Evolutionary conservation across 2,329 filamentous ascomycete genomes (phyloP).

Genomic region (Diaporthe caulivora): DNA sequence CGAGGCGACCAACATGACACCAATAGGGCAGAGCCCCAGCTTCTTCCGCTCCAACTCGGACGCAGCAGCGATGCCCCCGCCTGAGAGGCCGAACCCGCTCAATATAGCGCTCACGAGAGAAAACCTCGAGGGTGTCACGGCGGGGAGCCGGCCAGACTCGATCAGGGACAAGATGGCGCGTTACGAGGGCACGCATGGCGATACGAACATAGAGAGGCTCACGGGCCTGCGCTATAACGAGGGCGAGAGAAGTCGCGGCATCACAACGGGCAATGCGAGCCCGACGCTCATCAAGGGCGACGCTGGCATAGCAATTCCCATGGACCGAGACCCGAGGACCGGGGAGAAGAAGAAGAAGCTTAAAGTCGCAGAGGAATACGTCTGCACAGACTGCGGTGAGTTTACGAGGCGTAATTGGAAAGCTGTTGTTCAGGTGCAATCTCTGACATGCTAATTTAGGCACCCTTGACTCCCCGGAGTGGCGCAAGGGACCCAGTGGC

Average conservation of each 20-base stretch:
- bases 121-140: slow-evolving; percentile 80
- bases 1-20: slow-evolving; percentile 56
- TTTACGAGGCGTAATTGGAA: slow-evolving; percentile 38
- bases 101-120: slow-evolving; percentile 81
- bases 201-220: slow-evolving; percentile 87
- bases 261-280: slow-evolving; percentile 87
- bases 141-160: slow-evolving; percentile 77
- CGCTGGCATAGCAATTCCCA: slow-evolving; percentile 84
- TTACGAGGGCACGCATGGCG: slow-evolving; percentile 82
- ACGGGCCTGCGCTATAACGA: slow-evolving; percentile 90
- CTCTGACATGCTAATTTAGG: slow-evolving; percentile 54
- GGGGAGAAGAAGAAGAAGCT: slow-evolving; percentile 90
- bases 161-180: slow-evolving; percentile 88
- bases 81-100: slow-evolving; percentile 70
- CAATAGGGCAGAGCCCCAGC: slow-evolving; percentile 43
- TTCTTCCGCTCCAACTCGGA: slow-evolving; percentile 50
- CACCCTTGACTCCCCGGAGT: slow-evolving; percentile 93
- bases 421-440: not conserved
- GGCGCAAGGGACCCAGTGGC: slow-evolving; percentile 92
- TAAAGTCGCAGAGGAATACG: slow-evolving; percentile 88
- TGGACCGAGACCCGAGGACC: slow-evolving; percentile 79
- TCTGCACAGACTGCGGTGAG: slow-evolving; percentile 92
- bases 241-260: slow-evolving; percentile 87
- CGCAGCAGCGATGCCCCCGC: slow-evolving; percentile 73
- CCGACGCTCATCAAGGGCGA: slow-evolving; percentile 87